Evolutionary conservation across 208 protist genomes (phyloP), one percentile per base, ranked within the genome.

Genomic region (Trypanosoma theileri): DNA sequence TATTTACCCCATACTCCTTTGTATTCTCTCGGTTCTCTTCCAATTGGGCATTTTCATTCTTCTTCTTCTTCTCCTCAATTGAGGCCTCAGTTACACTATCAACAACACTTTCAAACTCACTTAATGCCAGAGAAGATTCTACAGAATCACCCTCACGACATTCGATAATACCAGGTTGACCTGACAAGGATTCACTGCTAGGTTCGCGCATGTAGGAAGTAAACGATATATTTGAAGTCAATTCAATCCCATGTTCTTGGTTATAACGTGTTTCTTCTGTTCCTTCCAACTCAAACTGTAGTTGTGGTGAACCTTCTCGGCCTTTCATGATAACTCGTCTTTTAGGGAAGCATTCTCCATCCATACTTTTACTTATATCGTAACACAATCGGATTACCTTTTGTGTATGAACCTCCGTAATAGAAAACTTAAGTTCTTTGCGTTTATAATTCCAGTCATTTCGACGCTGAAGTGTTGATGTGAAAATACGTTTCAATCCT

Each of bases 351-450:
- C 40, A 57, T 22, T 71, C 54, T 44, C 62, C 35, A 12, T 62
- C 35, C 10, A 71, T 45, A 45, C 51, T 13, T 24, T 71, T 71
- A 42, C 66, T 62, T 16, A 71, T 48, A 21, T 71, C 66, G 24
- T 71, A 71, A 24, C 41, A 46, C 0, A 71, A 31, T 7, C 17
- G 60, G 31, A 7, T 56, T 28, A 62, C 54, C 10, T 19, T 58
- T 19, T 48, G 26, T 4, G 40, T 24, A 58, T 14, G 55, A 1
- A 62, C 0, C 31, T 62, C 52, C n/a, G 35, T 22, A 57, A 62
- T 50, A 24, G 54, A 55, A 28, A 71, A 31, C 24, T 63, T 71
- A 19, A 71, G 66, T 62, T 61, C 54, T 51, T 71, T 71, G 14
- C 31, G 54, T 35, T 71, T 61, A 28, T 71, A 62, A 16, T 61